phyloP scores from a whole-genome alignment of 1,284 basidiomycete genomes.

The Ustilago xerochloae region DNA sequence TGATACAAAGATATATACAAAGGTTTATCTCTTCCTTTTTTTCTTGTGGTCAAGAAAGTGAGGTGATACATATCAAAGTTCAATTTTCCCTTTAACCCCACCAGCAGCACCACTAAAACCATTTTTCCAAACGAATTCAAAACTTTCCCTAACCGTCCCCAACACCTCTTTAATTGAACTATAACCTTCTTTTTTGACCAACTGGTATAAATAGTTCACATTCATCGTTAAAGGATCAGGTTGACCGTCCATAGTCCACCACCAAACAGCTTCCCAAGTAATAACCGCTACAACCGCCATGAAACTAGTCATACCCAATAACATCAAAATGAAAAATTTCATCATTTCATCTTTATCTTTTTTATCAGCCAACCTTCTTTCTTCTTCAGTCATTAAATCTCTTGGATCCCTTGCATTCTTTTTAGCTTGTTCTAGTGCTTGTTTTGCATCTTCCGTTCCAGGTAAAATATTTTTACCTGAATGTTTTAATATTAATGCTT shows the following conservation, averaged over 20 bases:
- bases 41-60: too few relatives aligned
- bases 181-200: conserved; percentile 11
- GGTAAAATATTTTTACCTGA: conserved; percentile 1
- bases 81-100: conserved; percentile 12
- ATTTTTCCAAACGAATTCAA: conserved; percentile 23
- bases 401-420: conserved; percentile 9
- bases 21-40: too few relatives aligned
- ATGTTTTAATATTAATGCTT: conserved; percentile 24
- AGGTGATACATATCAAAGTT: conserved; percentile 65
- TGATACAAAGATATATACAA: background rate
- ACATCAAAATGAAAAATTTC: conserved; percentile 50
- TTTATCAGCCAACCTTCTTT: conserved; percentile 35
- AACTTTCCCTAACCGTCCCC: conserved; percentile 11
- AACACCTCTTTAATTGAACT: conserved; percentile 14
- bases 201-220: background rate
- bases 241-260: conserved; percentile 50
- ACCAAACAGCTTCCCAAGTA: conserved; percentile 58
- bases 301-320: conserved; percentile 38
- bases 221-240: conserved; percentile 45
- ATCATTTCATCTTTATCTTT: conserved; percentile 49
- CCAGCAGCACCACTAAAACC: background rate
- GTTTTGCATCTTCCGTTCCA: background rate
- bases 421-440: conserved; percentile 12
- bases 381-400: conserved; percentile 43
- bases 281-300: conserved; percentile 49